Conservation (phyloP, 1,284 basidiomycete species). For the Cryptococcus neoformans region DNA sequence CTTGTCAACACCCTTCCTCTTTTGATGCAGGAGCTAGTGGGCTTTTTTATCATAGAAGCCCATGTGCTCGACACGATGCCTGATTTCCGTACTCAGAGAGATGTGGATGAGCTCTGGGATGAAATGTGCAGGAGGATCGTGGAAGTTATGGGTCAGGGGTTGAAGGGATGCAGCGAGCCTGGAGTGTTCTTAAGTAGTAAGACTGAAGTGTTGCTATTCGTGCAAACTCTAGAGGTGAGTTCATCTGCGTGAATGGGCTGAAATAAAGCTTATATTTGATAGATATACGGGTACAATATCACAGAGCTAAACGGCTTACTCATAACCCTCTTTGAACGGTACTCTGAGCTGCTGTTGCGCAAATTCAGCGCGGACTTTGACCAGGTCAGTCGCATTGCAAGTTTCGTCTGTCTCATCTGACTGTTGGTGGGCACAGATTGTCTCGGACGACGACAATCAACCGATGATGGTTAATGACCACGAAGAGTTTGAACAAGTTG, state of each 20-base stretch:
- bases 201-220: conserved; percentile 78
- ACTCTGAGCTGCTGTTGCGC: conserved; percentile 74
- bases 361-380: conserved; percentile 83
- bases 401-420: neutral
- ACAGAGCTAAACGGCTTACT: conserved; percentile 79
- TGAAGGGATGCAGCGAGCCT: conserved; percentile 74
- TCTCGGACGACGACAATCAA: conserved; percentile 84
- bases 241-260: neutral
- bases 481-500: conserved; percentile 70
- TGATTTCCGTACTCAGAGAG: conserved; percentile 76
- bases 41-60: conserved; percentile 96
- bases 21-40: conserved; percentile 90
- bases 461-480: conserved; percentile 79
- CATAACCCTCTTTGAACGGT: conserved; percentile 84
- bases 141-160: conserved; percentile 67
- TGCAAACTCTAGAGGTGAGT: conserved; percentile 86
- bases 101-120: conserved; percentile 97
- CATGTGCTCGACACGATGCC: conserved; percentile 84
- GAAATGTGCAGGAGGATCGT: conserved; percentile 76
- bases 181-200: conserved; percentile 82
- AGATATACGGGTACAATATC: conserved; percentile 86
- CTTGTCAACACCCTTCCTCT: conserved; percentile 54
- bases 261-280: neutral
- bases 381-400: conserved; percentile 53
- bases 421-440: conserved; percentile 58